Evolutionary conservation across 2,329 filamentous ascomycete species (phyloP).

Genomic region (Apiospora marii): DNA sequence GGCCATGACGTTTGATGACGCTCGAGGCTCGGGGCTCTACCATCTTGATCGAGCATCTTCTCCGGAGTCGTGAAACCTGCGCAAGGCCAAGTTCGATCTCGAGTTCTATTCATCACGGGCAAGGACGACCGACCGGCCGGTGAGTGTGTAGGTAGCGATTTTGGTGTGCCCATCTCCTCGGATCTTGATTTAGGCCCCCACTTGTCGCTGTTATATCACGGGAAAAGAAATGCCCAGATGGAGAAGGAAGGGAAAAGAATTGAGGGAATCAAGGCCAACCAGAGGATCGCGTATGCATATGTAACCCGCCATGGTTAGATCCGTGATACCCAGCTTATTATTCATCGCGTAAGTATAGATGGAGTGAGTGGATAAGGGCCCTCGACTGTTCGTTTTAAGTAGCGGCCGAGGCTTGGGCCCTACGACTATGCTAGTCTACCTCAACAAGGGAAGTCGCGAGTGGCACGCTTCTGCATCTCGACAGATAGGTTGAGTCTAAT

Average conservation of each 20-base stretch:
- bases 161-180: constrained; percentile 3
- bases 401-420: constrained; percentile 8
- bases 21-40: constrained; percentile 33
- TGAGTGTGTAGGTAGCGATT: constrained; percentile 2
- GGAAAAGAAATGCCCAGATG: neutral
- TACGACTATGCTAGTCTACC: constrained; percentile 14
- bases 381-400: constrained; percentile 14
- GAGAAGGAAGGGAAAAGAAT: neutral
- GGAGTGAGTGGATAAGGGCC: neutral
- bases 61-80: constrained; percentile 39
- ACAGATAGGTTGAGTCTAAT: constrained; percentile 41
- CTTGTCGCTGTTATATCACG: constrained; percentile 13
- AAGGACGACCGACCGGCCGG: constrained; percentile 14
- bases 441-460: constrained; percentile 6
- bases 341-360: neutral
- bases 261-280: constrained; percentile 29
- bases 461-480: constrained; percentile 39
- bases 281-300: constrained; percentile 39
- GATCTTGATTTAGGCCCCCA: neutral
- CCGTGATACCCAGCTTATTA: constrained; percentile 34
- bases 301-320: constrained; percentile 43
- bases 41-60: constrained; percentile 33
- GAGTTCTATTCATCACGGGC: neutral
- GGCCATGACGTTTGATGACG: constrained; percentile 37
- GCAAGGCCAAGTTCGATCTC: constrained; percentile 12